Base-by-base conservation (phyloP, 2,329 filamentous ascomycete species). In the Talaromyces islandicus region DNA sequence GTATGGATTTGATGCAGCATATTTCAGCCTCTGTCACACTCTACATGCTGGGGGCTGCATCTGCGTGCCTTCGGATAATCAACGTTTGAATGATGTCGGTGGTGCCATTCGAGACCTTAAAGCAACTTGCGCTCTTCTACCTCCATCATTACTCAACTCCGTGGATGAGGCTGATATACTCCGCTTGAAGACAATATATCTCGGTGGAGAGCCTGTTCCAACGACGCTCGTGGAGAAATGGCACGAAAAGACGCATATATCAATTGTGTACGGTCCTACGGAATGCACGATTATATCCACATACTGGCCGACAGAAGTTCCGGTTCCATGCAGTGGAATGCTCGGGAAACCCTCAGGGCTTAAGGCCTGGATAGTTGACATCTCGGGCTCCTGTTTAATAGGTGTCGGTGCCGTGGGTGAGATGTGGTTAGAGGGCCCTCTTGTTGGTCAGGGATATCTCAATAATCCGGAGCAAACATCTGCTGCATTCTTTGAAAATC, bases 181-280 rank as follows among this genome's bases (percentile, higher is more conserved):
- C 27, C 19, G 46, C 2, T 27, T 57, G 19, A 57, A 27, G 24
- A 54, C 46, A 19, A 30, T 60, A 9, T 21, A 27, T 10, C 35
- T 60, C n/a, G 59, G 54, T 25, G 59, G 59, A 6, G 59, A 60
- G 21, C 46, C 30, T 19, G 32, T 57, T 41, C 54, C 21, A 2
- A 30, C 27, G 4, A 32, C 43, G 21, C 53, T 56, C 27, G 19
- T 77, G 50, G 65, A 71, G 4, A 68, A 65, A 5, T 77, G 75
- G 69, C 70, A 69, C 12, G 10, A 19, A 19, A 71, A 68, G 62
- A 69, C 75, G n/a, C 68, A 69, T 60, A 65, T 78, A 35, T 64
- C 77, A 58, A 78, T 78, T 66, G 74, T 68, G 0, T 80, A 78
- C 61, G 78, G 78, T 0, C 78, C 78, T 17, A 74, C 76, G 7